Evolutionary conservation across 1,284 basidiomycete species (phyloP).

Genomic region (Fomitopsis palustris): DNA sequence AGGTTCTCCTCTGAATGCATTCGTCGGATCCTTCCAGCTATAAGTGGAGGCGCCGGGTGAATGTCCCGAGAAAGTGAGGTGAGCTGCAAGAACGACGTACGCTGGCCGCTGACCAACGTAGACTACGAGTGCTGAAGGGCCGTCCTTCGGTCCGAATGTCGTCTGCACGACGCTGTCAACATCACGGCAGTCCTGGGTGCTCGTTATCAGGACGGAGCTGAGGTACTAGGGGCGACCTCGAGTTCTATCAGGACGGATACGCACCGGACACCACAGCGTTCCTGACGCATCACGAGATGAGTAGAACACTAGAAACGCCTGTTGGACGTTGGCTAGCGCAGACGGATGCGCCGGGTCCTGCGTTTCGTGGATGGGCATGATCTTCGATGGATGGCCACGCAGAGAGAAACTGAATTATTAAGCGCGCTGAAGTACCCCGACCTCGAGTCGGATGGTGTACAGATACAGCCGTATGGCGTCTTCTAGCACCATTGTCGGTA

Average conservation of each 20-base stretch:
- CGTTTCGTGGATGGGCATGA: constrained; percentile 32
- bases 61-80: background rate
- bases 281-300: constrained; percentile 50
- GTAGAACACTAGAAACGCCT: constrained; percentile 64
- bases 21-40: constrained; percentile 68
- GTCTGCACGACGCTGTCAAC: constrained; percentile 61
- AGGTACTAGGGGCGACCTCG: background rate
- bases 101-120: constrained; percentile 70
- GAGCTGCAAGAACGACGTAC: constrained; percentile 40
- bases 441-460: background rate
- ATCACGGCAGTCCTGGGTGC: constrained; percentile 62
- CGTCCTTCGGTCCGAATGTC: constrained; percentile 49
- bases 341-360: constrained; percentile 34
- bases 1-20: constrained; percentile 59
- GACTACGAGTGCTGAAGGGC: constrained; percentile 62
- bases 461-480: background rate
- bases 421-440: background rate
- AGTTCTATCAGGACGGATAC: constrained; percentile 19
- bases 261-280: constrained; percentile 65
- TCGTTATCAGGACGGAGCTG: constrained; percentile 16
- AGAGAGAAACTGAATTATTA: background rate
- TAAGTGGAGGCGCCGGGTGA: background rate
- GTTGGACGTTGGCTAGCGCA: constrained; percentile 25
- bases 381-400: background rate
- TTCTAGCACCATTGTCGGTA: background rate